Evolutionary conservation across 2,329 filamentous ascomycete species (phyloP).

Genomic region (Talaromyces sp.): DNA sequence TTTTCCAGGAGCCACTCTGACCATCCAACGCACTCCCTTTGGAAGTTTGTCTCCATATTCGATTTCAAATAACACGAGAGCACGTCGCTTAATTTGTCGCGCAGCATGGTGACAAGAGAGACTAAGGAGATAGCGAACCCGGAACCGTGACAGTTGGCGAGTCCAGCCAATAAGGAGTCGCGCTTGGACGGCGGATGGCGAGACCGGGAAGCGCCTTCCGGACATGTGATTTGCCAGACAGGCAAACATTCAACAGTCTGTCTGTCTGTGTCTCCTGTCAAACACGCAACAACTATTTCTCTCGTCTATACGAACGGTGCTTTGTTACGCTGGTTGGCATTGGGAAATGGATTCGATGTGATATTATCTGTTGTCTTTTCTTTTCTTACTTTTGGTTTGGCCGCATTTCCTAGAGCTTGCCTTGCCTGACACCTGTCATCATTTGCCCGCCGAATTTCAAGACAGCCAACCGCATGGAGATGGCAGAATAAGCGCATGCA

Average conservation of each 20-base stretch:
- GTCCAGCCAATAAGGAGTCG: background rate
- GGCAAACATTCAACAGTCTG: background rate
- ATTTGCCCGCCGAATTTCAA: background rate
- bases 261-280: no score
- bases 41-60: background rate
- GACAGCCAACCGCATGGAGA: background rate
- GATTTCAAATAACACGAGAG: background rate
- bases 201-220: conserved; percentile 2
- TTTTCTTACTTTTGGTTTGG: background rate
- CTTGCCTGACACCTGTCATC: background rate
- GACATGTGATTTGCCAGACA: conserved; percentile 14
- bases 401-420: background rate
- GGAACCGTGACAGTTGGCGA: background rate
- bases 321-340: background rate
- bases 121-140: background rate
- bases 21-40: background rate
- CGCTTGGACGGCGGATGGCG: conserved; percentile 4
- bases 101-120: background rate
- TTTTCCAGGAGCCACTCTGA: background rate
- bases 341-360: background rate
- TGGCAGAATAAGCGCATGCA: conserved; percentile 5
- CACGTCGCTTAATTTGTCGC: conserved; percentile 5
- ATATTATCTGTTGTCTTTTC: background rate
- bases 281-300: background rate
- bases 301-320: background rate